Evolutionary conservation across 805 yeast species (phyloP).

Genomic region (Ogataea salicorniae): DNA sequence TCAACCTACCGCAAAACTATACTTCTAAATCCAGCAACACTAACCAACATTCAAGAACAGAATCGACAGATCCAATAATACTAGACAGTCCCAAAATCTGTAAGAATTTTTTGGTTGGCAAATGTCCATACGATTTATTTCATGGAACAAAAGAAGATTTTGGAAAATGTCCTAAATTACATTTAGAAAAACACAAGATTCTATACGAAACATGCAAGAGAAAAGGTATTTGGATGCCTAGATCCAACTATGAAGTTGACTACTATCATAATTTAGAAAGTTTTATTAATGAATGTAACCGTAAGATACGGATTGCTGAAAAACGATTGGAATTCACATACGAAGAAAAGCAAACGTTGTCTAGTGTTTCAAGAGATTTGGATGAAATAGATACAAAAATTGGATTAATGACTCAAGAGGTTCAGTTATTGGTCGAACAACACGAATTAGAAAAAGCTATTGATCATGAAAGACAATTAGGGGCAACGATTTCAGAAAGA

Average conservation of each 20-base stretch:
- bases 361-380: conserved; percentile 39
- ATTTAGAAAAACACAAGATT: conserved; percentile 66
- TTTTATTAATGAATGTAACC: conserved; percentile 62
- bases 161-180: conserved; percentile 75
- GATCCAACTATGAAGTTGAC: conserved; percentile 39
- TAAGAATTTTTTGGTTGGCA: conserved; percentile 75
- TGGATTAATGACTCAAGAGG: conserved; percentile 63
- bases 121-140: conserved; percentile 82
- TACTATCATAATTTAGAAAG: conserved; percentile 41
- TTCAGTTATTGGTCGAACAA: conserved; percentile 44
- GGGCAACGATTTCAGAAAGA: conserved; percentile 43
- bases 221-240: conserved; percentile 34
- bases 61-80: conserved; percentile 24
- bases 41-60: neutral
- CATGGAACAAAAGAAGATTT: conserved; percentile 76
- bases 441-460: conserved; percentile 49
- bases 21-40: conserved; percentile 2
- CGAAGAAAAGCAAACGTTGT: conserved; percentile 39
- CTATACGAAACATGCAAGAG: conserved; percentile 54
- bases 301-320: conserved; percentile 56
- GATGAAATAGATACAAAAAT: conserved; percentile 59
- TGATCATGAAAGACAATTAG: conserved; percentile 42
- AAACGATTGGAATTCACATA: conserved; percentile 65
- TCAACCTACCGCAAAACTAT: conserved; percentile 25
- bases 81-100: conserved; percentile 61